These are phyloP conservation scores for Bonia amplexicaulis DNA, from an alignment of 176 grass and related monocot genomes.

Conservation along the genomic window DNA sequence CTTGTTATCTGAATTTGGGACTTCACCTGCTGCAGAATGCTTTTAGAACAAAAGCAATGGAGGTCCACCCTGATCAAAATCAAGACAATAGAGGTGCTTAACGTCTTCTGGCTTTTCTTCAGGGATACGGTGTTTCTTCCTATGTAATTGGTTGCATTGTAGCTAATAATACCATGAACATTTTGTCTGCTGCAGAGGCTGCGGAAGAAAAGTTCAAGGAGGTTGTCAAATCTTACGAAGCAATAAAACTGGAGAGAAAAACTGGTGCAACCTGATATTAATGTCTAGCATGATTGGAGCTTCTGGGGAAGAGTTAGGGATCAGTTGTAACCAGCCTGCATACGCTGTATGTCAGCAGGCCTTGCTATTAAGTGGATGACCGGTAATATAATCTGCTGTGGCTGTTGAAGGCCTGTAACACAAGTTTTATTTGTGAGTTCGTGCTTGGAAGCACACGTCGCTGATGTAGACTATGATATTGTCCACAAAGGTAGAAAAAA, in stretches of 20 bases:
- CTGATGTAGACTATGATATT: conserved; percentile 29
- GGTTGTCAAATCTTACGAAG: conserved; percentile 81
- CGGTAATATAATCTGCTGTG: neutral
- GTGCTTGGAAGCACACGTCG: neutral
- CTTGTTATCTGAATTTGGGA: conserved; percentile 18
- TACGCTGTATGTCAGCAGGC: neutral
- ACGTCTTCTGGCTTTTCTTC: neutral
- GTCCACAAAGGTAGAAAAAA: neutral
- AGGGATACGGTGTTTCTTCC: neutral
- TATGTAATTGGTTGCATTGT: neutral
- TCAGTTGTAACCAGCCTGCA: neutral
- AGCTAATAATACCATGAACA: neutral
- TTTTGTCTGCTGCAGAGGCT: conserved; percentile 46
- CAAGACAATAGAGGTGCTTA: conserved; percentile 75
- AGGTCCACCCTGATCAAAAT: conserved; percentile 98
- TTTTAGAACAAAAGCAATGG: conserved; percentile 97
- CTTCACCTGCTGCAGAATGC: conserved; percentile 58
- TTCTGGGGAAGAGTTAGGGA: neutral
- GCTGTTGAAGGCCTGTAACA: neutral
- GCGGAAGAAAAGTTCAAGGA: conserved; percentile 95
- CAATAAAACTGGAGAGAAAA: conserved; percentile 85
- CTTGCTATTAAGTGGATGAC: conserved; percentile 18
- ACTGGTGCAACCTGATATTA: conserved; percentile 34
- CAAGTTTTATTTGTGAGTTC: neutral
- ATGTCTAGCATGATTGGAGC: neutral